A percentile compares a stretch with the other conserved stretches of the same genome.
Evolutionary conservation across 1,284 basidiomycete genomes (phyloP).

Genomic region (Sutorius eximius): DNA sequence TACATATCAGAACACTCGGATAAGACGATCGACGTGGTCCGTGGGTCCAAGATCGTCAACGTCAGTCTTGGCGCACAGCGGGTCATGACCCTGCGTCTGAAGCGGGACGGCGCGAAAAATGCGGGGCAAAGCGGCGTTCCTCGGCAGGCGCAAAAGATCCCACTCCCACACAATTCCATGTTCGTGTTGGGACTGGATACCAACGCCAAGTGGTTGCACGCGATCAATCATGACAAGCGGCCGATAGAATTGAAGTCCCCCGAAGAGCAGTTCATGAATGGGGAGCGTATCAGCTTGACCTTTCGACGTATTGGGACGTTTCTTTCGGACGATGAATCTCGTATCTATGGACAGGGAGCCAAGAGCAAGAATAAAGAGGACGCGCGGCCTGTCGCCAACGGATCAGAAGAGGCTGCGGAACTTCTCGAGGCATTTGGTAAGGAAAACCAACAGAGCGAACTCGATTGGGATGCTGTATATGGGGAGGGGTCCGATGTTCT

Average conservation of each 20-base stretch:
- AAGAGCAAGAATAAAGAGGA: constrained; percentile 54
- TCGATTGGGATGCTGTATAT: constrained; percentile 65
- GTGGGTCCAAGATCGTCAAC: constrained; percentile 69
- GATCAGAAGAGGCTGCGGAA: constrained; percentile 47
- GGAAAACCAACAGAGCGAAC: constrained; percentile 66
- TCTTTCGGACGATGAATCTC: constrained; percentile 46
- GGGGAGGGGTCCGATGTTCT: constrained; percentile 67
- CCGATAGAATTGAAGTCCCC: constrained; percentile 48
- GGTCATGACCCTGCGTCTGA: constrained; percentile 65
- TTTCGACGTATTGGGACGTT: constrained; percentile 77
- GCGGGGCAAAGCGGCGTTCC: constrained; percentile 25
- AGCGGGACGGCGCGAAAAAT: constrained; percentile 45
- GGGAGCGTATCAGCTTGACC: constrained; percentile 74
- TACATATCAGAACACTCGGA: constrained; percentile 82
- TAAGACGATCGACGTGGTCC: constrained; percentile 75
- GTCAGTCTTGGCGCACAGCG: constrained; percentile 74
- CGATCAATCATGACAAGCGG: constrained; percentile 70
- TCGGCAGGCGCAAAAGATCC: constrained; percentile 57
- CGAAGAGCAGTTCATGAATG: constrained; percentile 51
- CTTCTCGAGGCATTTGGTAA: constrained; percentile 64
- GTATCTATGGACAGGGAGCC: constrained; percentile 71
- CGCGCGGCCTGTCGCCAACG: constrained; percentile 51
- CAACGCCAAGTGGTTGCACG: constrained; percentile 69
- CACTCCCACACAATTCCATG: constrained; percentile 74
- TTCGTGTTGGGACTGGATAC: constrained; percentile 72